phyloP scores from a whole-genome alignment of 495 filamentous ascomycete species.

The Hypoxylon trugodes region DNA sequence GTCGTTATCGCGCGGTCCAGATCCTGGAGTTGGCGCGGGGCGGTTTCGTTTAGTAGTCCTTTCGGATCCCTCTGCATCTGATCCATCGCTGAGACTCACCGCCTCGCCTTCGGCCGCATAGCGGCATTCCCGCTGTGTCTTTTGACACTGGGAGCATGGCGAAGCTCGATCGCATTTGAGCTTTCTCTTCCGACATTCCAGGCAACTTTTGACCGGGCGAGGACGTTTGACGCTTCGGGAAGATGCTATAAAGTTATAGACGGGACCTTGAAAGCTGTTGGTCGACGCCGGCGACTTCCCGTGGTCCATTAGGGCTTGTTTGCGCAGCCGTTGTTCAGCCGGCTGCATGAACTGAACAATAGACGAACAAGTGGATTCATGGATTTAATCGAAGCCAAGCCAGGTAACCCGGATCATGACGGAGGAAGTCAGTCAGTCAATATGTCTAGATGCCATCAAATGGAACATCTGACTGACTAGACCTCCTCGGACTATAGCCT shows the following conservation, averaged over 20 bases:
- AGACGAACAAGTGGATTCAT: conserved; percentile 24
- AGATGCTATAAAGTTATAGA: conserved; percentile 31
- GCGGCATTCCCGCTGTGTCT: conserved; percentile 51
- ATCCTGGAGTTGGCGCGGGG: conserved; percentile 22
- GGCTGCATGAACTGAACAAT: conserved; percentile 12
- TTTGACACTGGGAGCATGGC: conserved; percentile 66
- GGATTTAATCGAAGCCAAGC: conserved; percentile 25
- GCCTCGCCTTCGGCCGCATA: conserved; percentile 47
- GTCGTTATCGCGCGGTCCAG: conserved; percentile 12
- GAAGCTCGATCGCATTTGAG: conserved; percentile 65
- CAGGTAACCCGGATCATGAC: conserved; percentile 23
- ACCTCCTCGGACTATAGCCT: too few relatives aligned
- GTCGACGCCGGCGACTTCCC: conserved; percentile 34
- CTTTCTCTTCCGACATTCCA: conserved; percentile 64
- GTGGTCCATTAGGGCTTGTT: conserved; percentile 23
- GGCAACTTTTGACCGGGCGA: conserved; percentile 53
- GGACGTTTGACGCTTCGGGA: conserved; percentile 52
- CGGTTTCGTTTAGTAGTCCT: conserved; percentile 45
- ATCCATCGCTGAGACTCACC: conserved; percentile 46
- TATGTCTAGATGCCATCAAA: conserved; percentile 14
- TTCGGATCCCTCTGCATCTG: conserved; percentile 45
- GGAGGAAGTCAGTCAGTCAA: conserved; percentile 1
- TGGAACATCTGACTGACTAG: conserved; percentile 25
- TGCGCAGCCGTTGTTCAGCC: too few relatives aligned
- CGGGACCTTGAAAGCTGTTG: conserved; percentile 25